phyloP scores from a whole-genome alignment of 2,329 filamentous ascomycete species.

The Albophoma yamanashiensis region DNA sequence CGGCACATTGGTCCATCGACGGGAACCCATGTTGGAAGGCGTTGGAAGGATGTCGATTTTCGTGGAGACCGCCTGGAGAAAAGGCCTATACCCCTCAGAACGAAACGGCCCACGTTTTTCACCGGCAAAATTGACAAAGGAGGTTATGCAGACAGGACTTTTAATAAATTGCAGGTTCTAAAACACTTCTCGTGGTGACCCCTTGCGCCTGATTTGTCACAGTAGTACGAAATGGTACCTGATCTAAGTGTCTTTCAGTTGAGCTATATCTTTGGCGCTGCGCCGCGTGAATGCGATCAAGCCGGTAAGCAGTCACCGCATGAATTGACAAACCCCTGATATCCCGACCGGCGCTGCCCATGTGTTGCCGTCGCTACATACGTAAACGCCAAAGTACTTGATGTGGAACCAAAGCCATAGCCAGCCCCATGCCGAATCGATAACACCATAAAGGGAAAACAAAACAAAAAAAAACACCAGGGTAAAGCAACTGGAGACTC shows the following conservation, averaged over 20 bases:
- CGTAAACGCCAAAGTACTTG: background rate
- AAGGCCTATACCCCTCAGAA: conserved; percentile 28
- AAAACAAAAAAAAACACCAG: background rate
- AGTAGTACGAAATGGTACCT: background rate
- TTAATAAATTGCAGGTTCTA: conserved; percentile 16
- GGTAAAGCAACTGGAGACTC: background rate
- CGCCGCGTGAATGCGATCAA: background rate
- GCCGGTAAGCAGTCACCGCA: background rate
- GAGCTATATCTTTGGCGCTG: background rate
- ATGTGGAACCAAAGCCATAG: background rate
- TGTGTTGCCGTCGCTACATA: background rate
- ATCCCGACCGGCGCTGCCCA: background rate
- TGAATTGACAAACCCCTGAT: background rate
- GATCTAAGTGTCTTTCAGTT: background rate
- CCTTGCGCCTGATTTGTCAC: background rate
- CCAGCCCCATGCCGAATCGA: background rate
- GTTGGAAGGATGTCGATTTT: conserved; percentile 28
- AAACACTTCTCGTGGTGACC: background rate
- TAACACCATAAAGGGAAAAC: too few relatives aligned
- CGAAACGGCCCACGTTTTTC: conserved; percentile 21
- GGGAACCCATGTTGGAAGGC: conserved; percentile 23
- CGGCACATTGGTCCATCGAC: conserved; percentile 1
- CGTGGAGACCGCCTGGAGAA: conserved; percentile 23
- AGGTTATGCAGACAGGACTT: conserved; percentile 23
- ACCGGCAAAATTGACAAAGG: conserved; percentile 19